Evolutionary conservation across 306 rosid species (phyloP).

Genomic region (Ceratonia siliqua): DNA sequence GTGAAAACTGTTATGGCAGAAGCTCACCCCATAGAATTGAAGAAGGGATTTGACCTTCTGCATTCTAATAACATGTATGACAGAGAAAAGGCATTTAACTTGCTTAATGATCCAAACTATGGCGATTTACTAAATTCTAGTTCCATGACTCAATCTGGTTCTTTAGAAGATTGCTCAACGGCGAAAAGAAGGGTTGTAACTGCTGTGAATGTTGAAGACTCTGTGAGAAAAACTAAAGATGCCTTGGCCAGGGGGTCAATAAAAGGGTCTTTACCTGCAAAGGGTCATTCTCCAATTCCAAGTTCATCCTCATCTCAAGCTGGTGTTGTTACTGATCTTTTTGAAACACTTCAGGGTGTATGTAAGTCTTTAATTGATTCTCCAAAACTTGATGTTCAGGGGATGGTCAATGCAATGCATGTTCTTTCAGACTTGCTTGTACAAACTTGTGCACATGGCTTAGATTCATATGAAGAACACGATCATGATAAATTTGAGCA

Average conservation of each 20-base stretch:
- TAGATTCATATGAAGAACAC: constrained; percentile 39
- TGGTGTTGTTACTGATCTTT: constrained; percentile 33
- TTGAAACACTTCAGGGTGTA: constrained; percentile 40
- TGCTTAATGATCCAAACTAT: constrained; percentile 39
- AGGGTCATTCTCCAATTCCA: constrained; percentile 23
- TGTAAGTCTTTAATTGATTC: constrained; percentile 47
- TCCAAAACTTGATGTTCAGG: constrained; percentile 46
- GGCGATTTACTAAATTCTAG: constrained; percentile 25
- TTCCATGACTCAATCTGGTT: constrained; percentile 31
- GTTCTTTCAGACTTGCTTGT: constrained; percentile 61
- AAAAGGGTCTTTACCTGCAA: constrained; percentile 28
- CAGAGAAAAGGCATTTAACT: constrained; percentile 29
- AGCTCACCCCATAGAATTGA: constrained; percentile 32
- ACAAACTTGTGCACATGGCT: constrained; percentile 39
- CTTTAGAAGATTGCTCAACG: constrained; percentile 17
- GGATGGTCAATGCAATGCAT: constrained; percentile 48
- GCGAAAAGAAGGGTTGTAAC: constrained; percentile 27
- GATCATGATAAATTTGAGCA: constrained; percentile 41
- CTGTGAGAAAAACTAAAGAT: constrained; percentile 34
- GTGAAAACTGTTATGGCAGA: constrained; percentile 31
- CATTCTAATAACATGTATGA: constrained; percentile 34
- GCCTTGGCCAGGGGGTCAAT: constrained; percentile 22
- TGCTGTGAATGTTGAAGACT: constrained; percentile 24
- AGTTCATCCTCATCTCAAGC: constrained; percentile 36
- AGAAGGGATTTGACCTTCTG: constrained; percentile 35